A percentile compares a stretch with the other conserved stretches of the same genome.
phyloP scores from a whole-genome alignment of 2,329 filamentous ascomycete species.

The Cordyceps farinosa region DNA sequence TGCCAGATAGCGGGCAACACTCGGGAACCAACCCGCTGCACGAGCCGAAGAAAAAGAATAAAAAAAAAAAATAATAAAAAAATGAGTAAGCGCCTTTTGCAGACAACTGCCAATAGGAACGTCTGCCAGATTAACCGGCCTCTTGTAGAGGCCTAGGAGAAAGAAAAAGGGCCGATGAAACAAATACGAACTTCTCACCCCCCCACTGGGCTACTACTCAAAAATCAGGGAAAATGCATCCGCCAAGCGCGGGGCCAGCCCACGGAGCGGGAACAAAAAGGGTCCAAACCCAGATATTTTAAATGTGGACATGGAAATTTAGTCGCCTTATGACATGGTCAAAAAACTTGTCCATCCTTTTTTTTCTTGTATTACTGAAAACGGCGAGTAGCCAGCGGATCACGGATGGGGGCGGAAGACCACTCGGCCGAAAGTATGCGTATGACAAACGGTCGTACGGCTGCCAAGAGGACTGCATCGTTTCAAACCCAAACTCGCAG shows the following conservation, averaged over 20 bases:
- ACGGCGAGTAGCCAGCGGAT: not conserved
- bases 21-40: no score
- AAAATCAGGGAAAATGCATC: not conserved
- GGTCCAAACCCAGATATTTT: not conserved
- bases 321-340: not conserved
- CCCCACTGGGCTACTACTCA: not conserved
- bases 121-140: not conserved
- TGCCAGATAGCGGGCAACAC: no score
- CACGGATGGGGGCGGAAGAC: not conserved
- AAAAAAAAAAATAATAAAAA: no score
- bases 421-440: not conserved
- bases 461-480: not conserved
- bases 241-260: constrained; percentile 6
- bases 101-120: no score
- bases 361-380: not conserved
- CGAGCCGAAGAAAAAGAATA: no score
- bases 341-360: not conserved
- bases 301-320: not conserved
- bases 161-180: not conserved
- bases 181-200: not conserved
- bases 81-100: no score
- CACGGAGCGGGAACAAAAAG: not conserved
- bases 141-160: not conserved
- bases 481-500: no score
- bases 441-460: not conserved